A percentile compares a stretch with the other conserved stretches of the same genome.
Conservation (phyloP, 805 yeast genomes). For the Starmerella bombicola region DNA sequence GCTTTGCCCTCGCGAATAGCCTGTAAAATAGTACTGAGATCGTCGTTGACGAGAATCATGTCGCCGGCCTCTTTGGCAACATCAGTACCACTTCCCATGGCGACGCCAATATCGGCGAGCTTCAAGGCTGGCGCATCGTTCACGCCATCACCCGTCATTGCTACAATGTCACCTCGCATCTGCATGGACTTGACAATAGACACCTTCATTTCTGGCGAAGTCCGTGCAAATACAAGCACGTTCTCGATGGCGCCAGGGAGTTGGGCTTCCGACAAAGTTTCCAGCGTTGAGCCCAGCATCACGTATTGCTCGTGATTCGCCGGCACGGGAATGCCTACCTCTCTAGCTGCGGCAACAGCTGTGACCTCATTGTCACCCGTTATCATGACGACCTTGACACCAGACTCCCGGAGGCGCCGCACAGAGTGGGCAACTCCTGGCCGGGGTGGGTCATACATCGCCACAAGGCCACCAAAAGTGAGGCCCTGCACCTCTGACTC, state of each 20-base stretch:
- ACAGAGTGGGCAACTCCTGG: slow-evolving; percentile 69
- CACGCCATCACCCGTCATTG: slow-evolving; percentile 99
- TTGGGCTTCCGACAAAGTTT: slow-evolving; percentile 56
- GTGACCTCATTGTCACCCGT: slow-evolving; percentile 56
- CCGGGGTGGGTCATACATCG: slow-evolving; percentile 98
- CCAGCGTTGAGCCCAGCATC: slow-evolving; percentile 74
- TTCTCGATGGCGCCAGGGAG: slow-evolving; percentile 63
- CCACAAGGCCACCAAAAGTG: slow-evolving; percentile 73
- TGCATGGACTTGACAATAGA: slow-evolving; percentile 39
- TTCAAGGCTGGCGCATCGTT: slow-evolving; percentile 98
- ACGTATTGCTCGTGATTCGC: slow-evolving; percentile 50
- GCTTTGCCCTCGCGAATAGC: slow-evolving; percentile 98
- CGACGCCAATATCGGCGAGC: slow-evolving; percentile 89
- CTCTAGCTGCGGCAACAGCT: slow-evolving; percentile 39
- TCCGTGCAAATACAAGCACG: slow-evolving; percentile 45
- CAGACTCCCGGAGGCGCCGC: slow-evolving; percentile 68
- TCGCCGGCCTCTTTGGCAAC: slow-evolving; percentile 98
- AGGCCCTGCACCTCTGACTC: slow-evolving; percentile 57
- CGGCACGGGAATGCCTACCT: slow-evolving; percentile 57
- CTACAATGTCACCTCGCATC: slow-evolving; percentile 81
- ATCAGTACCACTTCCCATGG: slow-evolving; percentile 86
- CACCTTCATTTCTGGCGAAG: slow-evolving; percentile 42
- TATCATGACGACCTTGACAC: slow-evolving; percentile 96
- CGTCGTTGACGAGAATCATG: slow-evolving; percentile 95
- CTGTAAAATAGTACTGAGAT: slow-evolving; percentile 80